phyloP scores from a whole-genome alignment of 208 protist genomes.

The Porcisia deanei region DNA sequence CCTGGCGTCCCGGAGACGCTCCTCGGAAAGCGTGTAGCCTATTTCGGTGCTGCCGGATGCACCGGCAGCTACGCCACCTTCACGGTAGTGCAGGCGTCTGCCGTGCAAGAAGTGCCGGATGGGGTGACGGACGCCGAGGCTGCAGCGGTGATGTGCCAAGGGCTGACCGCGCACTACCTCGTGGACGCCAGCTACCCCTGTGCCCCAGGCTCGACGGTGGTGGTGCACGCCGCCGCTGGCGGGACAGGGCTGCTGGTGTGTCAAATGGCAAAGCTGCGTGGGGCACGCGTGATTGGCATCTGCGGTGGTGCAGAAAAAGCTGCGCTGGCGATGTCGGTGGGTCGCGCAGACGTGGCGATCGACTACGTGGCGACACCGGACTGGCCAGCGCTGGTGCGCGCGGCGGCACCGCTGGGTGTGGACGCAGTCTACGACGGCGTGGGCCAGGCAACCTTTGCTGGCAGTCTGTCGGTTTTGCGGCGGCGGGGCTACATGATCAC shows the following conservation, averaged over 20 bases:
- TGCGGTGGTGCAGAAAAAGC: constrained; percentile 73
- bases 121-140: constrained; percentile 52
- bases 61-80: constrained; percentile 72
- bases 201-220: constrained; percentile 39
- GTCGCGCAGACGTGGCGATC: constrained; percentile 72
- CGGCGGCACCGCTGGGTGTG: constrained; percentile 47
- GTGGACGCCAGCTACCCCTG: constrained; percentile 58
- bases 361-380: constrained; percentile 61
- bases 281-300: constrained; percentile 91
- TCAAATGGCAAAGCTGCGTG: constrained; percentile 92
- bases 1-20: constrained; percentile 5
- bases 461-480: constrained; percentile 66
- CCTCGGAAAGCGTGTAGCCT: constrained; percentile 76
- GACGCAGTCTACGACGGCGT: constrained; percentile 93
- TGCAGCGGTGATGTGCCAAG: constrained; percentile 72
- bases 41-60: constrained; percentile 41
- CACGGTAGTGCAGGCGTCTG: constrained; percentile 31
- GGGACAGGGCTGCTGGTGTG: constrained; percentile 82
- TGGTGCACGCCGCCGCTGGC: constrained; percentile 91
- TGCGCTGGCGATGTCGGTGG: constrained; percentile 43
- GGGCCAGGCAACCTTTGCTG: constrained; percentile 74
- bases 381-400: constrained; percentile 51
- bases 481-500: constrained; percentile 83
- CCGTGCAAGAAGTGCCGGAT: constrained; percentile 41
- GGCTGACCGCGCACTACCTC: constrained; percentile 92